Percentiles rank a stretch among this genome's conserved stretches.
Conservation (phyloP, 2,329 filamentous ascomycete species). For the Fusarium miscanthi region DNA sequence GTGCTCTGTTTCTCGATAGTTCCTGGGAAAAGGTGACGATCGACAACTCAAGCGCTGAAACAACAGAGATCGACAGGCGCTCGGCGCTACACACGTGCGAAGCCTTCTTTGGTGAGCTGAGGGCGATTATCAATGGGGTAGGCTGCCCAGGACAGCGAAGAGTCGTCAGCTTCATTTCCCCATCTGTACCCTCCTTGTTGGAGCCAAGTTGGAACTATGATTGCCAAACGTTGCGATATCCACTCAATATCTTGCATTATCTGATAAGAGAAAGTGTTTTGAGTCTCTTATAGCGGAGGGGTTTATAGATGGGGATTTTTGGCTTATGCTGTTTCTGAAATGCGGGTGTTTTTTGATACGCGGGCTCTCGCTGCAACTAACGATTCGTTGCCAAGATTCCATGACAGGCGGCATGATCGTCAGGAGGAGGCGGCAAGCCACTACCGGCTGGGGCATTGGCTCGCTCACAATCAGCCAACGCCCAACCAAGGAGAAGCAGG, state of each 20-base stretch:
- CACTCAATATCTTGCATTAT: not conserved
- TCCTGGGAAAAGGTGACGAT: conserved; percentile 33
- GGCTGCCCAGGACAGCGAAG: not conserved
- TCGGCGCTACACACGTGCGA: conserved; percentile 23
- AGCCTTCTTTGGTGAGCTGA: conserved; percentile 19
- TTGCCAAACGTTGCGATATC: not conserved
- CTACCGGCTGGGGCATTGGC: conserved; percentile 31
- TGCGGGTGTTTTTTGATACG: conserved; percentile 27
- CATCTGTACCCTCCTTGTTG: not conserved
- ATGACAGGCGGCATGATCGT: conserved; percentile 35
- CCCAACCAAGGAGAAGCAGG: conserved; percentile 1
- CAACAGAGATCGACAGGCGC: conserved; percentile 23
- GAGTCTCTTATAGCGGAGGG: conserved; percentile 38
- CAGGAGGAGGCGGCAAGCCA: conserved; percentile 42
- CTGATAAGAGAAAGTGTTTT: not conserved
- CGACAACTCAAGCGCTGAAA: conserved; percentile 30
- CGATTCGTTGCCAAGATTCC: conserved; percentile 33
- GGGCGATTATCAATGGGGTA: conserved; percentile 33
- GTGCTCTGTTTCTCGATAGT: conserved; percentile 20
- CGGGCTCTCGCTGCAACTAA: conserved; percentile 9
- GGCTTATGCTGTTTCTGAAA: conserved; percentile 7
- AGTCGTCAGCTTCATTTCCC: conserved; percentile 42
- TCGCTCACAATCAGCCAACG: conserved; percentile 15
- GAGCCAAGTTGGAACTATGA: not conserved
- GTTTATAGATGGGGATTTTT: not conserved